A percentile compares a stretch with the other conserved stretches of the same genome.
Evolutionary conservation across 73 alveolate genomes (phyloP).

Genomic region (Uronychia binucleata): DNA sequence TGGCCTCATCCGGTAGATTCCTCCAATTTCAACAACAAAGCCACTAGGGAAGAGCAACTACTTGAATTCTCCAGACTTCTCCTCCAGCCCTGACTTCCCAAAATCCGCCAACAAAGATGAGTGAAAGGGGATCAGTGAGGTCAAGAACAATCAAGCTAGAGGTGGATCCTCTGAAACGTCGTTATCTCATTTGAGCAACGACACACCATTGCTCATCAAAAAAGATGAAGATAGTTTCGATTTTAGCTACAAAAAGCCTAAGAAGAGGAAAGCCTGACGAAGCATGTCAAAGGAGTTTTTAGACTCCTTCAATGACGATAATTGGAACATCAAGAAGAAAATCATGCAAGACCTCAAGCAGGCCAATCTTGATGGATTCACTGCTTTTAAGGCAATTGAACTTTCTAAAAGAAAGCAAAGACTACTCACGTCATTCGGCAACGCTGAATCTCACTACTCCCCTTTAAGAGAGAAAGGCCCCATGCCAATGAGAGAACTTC

Average conservation of each 20-base stretch:
- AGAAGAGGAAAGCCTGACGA: background rate
- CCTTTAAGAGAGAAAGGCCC: background rate
- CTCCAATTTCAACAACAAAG: background rate
- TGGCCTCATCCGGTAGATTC: background rate
- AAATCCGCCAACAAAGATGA: background rate
- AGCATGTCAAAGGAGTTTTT: background rate
- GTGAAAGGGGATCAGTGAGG: background rate
- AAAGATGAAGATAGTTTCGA: background rate
- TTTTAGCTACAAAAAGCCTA: background rate
- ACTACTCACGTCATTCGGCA: background rate
- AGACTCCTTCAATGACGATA: background rate
- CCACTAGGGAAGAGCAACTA: background rate
- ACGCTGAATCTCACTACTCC: background rate
- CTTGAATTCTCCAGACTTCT: background rate
- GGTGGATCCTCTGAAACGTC: background rate
- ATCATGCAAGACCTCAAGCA: background rate
- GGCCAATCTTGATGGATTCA: background rate
- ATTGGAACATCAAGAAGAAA: background rate
- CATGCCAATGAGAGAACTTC: no score
- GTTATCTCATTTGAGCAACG: background rate
- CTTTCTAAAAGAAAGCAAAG: background rate
- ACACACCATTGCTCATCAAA: background rate
- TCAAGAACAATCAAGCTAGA: background rate
- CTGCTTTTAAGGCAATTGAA: background rate
- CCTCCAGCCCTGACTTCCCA: background rate